Conservation (phyloP, 1,284 basidiomycete genomes). For the Calocybe gambosa region DNA sequence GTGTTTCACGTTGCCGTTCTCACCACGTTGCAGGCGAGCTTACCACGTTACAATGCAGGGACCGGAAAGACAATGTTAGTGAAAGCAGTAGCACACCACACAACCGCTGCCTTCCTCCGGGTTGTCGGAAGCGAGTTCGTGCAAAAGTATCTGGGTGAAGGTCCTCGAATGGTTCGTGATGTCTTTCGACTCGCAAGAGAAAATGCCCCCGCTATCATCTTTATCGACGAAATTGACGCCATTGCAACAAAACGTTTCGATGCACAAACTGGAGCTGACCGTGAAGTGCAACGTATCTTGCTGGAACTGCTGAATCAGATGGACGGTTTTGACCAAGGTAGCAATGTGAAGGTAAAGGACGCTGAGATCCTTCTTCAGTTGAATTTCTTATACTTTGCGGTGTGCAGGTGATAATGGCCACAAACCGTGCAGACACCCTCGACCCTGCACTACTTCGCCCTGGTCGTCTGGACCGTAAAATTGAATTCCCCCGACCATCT, state of each 20-base stretch:
- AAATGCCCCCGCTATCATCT: slow-evolving; percentile 97
- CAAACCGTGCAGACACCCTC: slow-evolving; percentile 92
- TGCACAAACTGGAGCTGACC: slow-evolving; percentile 97
- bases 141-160: slow-evolving; percentile 99
- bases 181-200: slow-evolving; percentile 97
- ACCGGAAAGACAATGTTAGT: slow-evolving; percentile 99
- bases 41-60: slow-evolving; percentile 41
- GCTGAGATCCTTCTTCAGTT: not conserved
- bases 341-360: slow-evolving; percentile 88
- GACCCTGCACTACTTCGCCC: slow-evolving; percentile 97
- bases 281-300: slow-evolving; percentile 98
- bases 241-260: slow-evolving; percentile 99
- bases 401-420: slow-evolving; percentile 95
- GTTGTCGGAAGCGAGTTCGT: slow-evolving; percentile 99
- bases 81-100: slow-evolving; percentile 97
- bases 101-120: slow-evolving; percentile 95
- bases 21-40: not conserved
- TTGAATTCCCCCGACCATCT: slow-evolving; percentile 95
- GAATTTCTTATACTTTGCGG: not conserved
- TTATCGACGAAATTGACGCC: slow-evolving; percentile 99
- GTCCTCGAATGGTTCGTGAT: slow-evolving; percentile 99
- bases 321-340: slow-evolving; percentile 99
- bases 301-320: slow-evolving; percentile 99
- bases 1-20: slow-evolving; percentile 17
- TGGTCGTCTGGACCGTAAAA: slow-evolving; percentile 97